Conservation (phyloP, 2,329 filamentous ascomycete species). For the Talaromyces albobiverticillius region DNA sequence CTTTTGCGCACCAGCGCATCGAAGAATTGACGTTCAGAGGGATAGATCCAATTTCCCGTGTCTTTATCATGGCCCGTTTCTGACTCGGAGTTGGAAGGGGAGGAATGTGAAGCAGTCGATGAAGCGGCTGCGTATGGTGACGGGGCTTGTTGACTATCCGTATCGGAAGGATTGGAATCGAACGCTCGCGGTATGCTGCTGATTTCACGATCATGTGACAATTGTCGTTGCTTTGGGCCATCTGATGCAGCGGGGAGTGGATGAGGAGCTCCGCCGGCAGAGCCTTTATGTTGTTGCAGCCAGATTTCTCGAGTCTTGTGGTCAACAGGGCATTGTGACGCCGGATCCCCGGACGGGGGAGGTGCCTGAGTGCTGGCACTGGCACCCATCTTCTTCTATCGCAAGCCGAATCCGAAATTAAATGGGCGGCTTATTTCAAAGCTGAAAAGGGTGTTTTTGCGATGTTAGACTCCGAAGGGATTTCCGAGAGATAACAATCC, state of each 20-base stretch:
- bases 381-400: constrained; percentile 32
- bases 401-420: not conserved
- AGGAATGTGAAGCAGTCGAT: constrained; percentile 26
- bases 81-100: constrained; percentile 70
- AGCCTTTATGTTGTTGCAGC: constrained; percentile 57
- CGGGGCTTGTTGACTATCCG: constrained; percentile 18
- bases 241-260: constrained; percentile 25
- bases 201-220: constrained; percentile 68
- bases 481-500: too few species aligned
- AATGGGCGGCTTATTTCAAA: not conserved
- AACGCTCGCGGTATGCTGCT: constrained; percentile 72
- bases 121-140: constrained; percentile 20
- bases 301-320: constrained; percentile 84
- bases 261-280: constrained; percentile 33
- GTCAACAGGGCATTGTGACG: constrained; percentile 76
- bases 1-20: constrained; percentile 93
- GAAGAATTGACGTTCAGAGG: constrained; percentile 96
- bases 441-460: not conserved
- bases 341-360: constrained; percentile 19
- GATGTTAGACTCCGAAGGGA: too few species aligned
- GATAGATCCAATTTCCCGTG: constrained; percentile 94
- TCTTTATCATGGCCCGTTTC: constrained; percentile 69
- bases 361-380: constrained; percentile 32
- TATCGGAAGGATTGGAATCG: constrained; percentile 19
- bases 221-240: constrained; percentile 36